Evolutionary conservation across 2,329 filamentous ascomycete species (phyloP), one percentile per base, ranked within the genome.

Genomic region (Phoma sp.): DNA sequence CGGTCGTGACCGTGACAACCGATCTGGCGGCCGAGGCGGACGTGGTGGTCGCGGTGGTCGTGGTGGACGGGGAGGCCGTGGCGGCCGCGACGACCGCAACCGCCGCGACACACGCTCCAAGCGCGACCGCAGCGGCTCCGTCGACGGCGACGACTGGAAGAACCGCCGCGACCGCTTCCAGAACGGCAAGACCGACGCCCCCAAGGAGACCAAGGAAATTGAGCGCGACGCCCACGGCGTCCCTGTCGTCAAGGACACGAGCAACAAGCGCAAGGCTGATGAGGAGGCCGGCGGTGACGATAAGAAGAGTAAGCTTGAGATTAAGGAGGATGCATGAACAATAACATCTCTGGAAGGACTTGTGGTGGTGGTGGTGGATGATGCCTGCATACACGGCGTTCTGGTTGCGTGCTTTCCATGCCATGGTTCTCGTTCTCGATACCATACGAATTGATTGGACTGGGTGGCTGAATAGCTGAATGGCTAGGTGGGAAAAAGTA

Each of bases 241-340:
- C 14, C 68, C 67, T 18, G 56, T 67, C 7, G 58, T 71, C 50
- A 60, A 66, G 56, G 66, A 67, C 47, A 61, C 61, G 4, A 64
- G 62, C 51, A 72, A 67, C 61, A 74, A 74, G 66, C 69, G 70
- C 65, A 72, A 71, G 64, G 70, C 67, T 29, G 62, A 64, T 5
- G 66, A 68, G 32, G 56, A 58, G 28, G 46, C 45, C 0, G 57
- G 61, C 23, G 54, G 51, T 32, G 56, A 49, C 3, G 56, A 53
- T 26, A 74, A 74, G 69, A 72, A 72, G 61, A 58, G 58, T 53
- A 74, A 73, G 67, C 33, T 73, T n/a, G 65, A 68, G 62, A 66
- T 73, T 60, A 71, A 70, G 65, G 63, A 72, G 52, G 71, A 73
- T 38, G 67, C 64, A 40, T 71, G 62, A 47, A 53, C 15, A 26